phyloP scores from a whole-genome alignment of 2,329 filamentous ascomycete species.

The Claviceps africana region DNA sequence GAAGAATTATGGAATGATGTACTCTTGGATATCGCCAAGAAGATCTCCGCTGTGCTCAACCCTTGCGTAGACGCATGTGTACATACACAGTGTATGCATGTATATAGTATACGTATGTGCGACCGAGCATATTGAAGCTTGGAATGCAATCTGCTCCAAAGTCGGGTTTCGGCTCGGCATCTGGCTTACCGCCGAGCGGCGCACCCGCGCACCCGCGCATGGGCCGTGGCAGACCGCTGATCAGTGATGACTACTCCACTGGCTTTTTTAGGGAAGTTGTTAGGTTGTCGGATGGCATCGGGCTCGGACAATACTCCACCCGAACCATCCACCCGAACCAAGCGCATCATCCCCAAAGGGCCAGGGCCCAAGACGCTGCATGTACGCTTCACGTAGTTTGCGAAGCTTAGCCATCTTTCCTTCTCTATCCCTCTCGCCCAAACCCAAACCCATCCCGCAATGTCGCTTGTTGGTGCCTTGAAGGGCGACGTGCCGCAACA shows the following conservation, averaged over 20 bases:
- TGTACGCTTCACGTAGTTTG: neutral
- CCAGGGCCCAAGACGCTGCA: neutral
- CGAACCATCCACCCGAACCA: constrained; percentile 3
- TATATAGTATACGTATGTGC: too few species aligned
- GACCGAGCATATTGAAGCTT: too few species aligned
- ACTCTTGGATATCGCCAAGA: neutral
- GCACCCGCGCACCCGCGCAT: too few species aligned
- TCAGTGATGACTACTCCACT: too few species aligned
- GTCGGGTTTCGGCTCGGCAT: too few species aligned
- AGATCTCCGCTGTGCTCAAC: too few species aligned
- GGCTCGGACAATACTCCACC: constrained; percentile 8
- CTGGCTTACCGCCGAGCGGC: too few species aligned
- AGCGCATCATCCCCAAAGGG: neutral
- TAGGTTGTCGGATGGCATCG: neutral
- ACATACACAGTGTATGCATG: neutral
- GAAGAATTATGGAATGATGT: neutral
- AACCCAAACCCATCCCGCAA: constrained; percentile 8
- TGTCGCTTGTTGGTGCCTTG: constrained; percentile 24
- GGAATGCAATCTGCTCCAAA: neutral
- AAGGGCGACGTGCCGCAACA: constrained; percentile 44
- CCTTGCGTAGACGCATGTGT: neutral
- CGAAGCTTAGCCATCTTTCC: neutral
- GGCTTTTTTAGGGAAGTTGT: neutral
- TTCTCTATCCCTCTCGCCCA: neutral
- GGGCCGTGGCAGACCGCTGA: too few species aligned